phyloP scores from a whole-genome alignment of 164 flowering plant species.

The Stephania cephalantha region DNA sequence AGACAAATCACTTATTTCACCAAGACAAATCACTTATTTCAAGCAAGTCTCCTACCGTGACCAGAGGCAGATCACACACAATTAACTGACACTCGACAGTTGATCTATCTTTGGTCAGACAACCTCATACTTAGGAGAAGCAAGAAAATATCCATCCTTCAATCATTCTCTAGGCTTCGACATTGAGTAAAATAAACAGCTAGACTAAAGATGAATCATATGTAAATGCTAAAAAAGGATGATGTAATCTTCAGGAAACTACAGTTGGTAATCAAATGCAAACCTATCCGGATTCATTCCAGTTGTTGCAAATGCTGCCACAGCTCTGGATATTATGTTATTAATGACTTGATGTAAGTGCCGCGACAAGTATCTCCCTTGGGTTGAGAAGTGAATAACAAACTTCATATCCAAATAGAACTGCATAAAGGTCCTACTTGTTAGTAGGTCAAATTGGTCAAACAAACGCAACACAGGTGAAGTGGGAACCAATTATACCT shows the following conservation, averaged over 20 bases:
- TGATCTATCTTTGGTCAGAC: background rate
- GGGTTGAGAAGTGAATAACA: slow-evolving; percentile 81
- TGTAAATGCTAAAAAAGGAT: no score
- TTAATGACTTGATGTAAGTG: slow-evolving; percentile 76
- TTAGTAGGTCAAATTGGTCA: slow-evolving; percentile 4
- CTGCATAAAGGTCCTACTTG: slow-evolving; percentile 39
- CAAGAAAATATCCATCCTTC: background rate
- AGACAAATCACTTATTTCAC: background rate
- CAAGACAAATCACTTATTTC: background rate
- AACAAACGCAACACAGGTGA: background rate
- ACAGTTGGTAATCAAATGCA: slow-evolving; percentile 1
- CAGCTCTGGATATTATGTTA: slow-evolving; percentile 79
- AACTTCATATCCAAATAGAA: slow-evolving; percentile 96
- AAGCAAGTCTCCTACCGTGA: background rate
- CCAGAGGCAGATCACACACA: background rate
- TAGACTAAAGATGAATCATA: background rate
- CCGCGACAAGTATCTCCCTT: slow-evolving; percentile 92
- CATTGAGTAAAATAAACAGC: background rate
- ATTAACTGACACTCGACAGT: background rate
- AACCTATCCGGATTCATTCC: slow-evolving; percentile 92
- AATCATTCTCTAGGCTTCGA: background rate
- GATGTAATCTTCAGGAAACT: no score
- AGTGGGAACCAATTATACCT: slow-evolving; percentile 37
- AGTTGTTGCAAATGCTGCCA: slow-evolving; percentile 70
- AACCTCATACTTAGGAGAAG: background rate